These are phyloP conservation scores for Diaporthe australafricana DNA, from an alignment of 2,329 filamentous ascomycete genomes.

Conservation along the genomic window DNA sequence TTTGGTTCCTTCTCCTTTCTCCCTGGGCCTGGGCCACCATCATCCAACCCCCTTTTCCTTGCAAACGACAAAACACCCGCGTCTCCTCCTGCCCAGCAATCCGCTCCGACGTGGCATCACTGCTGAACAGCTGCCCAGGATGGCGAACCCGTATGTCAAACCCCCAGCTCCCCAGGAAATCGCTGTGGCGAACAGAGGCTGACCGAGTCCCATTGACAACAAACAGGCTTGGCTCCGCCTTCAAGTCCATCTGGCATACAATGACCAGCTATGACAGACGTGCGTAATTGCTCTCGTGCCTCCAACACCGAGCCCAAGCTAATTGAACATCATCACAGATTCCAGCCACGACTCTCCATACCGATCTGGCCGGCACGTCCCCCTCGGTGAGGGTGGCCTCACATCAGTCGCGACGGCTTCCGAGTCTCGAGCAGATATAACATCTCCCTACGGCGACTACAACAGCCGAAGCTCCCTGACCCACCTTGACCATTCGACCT, in stretches of 20 bases:
- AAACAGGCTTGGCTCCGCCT: slow-evolving; percentile 74
- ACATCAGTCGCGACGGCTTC: slow-evolving; percentile 90
- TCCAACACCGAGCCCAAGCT: slow-evolving; percentile 36
- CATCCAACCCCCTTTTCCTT: slow-evolving; percentile 31
- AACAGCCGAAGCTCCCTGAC: slow-evolving; percentile 63
- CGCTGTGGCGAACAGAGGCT: slow-evolving; percentile 25
- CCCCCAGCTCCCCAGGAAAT: not conserved
- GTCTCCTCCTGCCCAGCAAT: slow-evolving; percentile 21
- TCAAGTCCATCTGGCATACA: slow-evolving; percentile 95
- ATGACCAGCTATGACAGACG: slow-evolving; percentile 80
- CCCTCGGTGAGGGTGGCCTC: slow-evolving; percentile 77
- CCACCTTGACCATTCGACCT: slow-evolving; percentile 65
- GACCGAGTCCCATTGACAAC: slow-evolving; percentile 18
- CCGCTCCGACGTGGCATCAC: slow-evolving; percentile 33
- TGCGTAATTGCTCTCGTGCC: slow-evolving; percentile 53
- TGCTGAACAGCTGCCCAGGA: slow-evolving; percentile 31
- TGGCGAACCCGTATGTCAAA: slow-evolving; percentile 38
- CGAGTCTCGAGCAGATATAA: slow-evolving; percentile 88
- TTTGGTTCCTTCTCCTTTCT: slow-evolving; percentile 36
- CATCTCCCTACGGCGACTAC: slow-evolving; percentile 83
- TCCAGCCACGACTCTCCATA: slow-evolving; percentile 94
- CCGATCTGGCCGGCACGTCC: slow-evolving; percentile 89
- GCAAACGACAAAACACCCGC: slow-evolving; percentile 23
- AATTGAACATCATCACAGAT: slow-evolving; percentile 73
- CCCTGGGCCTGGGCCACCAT: slow-evolving; percentile 33